A percentile compares a stretch with the other conserved stretches of the same genome.
phyloP scores from a whole-genome alignment of 106 monocot species.

The Dactylorhiza incarnata region DNA sequence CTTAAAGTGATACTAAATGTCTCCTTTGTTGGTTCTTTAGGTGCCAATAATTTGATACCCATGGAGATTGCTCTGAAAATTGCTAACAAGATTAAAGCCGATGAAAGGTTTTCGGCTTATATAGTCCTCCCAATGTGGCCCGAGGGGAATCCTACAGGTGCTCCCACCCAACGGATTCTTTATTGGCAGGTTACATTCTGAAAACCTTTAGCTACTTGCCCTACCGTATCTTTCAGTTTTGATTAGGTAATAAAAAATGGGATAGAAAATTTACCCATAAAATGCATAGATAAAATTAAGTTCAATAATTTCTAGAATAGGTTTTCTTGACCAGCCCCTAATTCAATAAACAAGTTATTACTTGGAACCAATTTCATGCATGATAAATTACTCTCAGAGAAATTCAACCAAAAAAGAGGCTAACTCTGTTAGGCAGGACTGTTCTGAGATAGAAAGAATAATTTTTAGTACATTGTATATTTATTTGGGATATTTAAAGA shows the following conservation, averaged over 20 bases:
- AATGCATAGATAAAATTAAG: not conserved
- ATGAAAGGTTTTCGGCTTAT: conserved; percentile 86
- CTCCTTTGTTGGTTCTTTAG: conserved; percentile 24
- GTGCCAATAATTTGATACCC: conserved; percentile 92
- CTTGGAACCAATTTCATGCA: not conserved
- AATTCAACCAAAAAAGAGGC: not conserved
- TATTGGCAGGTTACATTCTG: conserved; percentile 59
- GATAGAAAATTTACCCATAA: not conserved
- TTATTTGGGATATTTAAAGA: conserved; percentile 1
- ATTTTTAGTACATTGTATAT: not conserved
- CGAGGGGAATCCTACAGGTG: conserved; percentile 78
- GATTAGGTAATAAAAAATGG: not conserved
- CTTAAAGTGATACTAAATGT: not conserved
- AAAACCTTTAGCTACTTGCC: conserved; percentile 2
- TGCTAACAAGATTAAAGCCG: conserved; percentile 78
- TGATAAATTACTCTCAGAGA: not conserved
- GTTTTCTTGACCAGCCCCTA: not conserved
- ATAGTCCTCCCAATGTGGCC: conserved; percentile 98
- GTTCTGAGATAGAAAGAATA: not conserved
- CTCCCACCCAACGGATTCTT: conserved; percentile 73
- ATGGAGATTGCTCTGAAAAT: conserved; percentile 96
- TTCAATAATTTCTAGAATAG: not conserved
- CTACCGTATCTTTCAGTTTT: not conserved
- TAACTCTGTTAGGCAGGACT: not conserved
- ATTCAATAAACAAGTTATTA: not conserved